A percentile compares a stretch with the other conserved stretches of the same genome.
Conservation (phyloP, 257 asterid species). For the Sherardia arvensis region DNA sequence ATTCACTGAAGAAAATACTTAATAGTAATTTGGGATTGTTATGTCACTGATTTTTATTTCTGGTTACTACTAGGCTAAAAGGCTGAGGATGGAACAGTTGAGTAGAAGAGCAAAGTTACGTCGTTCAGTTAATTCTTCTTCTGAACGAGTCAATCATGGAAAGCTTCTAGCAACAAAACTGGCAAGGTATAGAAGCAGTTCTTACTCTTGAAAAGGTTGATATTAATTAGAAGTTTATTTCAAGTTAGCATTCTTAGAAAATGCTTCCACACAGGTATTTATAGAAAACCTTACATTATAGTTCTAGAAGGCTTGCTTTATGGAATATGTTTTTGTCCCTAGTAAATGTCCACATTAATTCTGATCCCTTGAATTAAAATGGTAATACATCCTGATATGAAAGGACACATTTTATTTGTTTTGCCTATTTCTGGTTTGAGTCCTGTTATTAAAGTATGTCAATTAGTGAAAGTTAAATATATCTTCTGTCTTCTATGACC, state of each 20-base stretch:
- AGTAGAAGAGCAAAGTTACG: constrained; percentile 55
- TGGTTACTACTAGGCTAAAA: constrained; percentile 50
- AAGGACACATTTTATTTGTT: not conserved
- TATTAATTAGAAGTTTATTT: not conserved
- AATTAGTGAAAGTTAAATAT: not conserved
- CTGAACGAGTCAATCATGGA: constrained; percentile 41
- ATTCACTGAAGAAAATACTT: not conserved
- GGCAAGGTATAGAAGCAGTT: constrained; percentile 36
- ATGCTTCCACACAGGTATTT: not conserved
- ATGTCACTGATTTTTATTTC: not conserved
- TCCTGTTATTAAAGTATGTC: not conserved
- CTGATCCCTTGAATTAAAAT: not conserved
- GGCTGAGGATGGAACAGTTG: constrained; percentile 65
- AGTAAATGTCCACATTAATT: not conserved
- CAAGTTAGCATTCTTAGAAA: not conserved
- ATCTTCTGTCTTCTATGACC: not conserved
- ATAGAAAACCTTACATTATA: not conserved
- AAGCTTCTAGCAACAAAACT: constrained; percentile 54
- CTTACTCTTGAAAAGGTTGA: not conserved
- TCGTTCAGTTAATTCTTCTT: constrained; percentile 19
- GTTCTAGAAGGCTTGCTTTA: not conserved
- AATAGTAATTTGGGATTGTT: not conserved
- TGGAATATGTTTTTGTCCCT: not conserved
- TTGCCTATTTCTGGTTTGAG: not conserved
- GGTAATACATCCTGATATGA: not conserved